phyloP scores from a whole-genome alignment of 768 basidiomycete genomes.

The Boletus pseudopeckii region DNA sequence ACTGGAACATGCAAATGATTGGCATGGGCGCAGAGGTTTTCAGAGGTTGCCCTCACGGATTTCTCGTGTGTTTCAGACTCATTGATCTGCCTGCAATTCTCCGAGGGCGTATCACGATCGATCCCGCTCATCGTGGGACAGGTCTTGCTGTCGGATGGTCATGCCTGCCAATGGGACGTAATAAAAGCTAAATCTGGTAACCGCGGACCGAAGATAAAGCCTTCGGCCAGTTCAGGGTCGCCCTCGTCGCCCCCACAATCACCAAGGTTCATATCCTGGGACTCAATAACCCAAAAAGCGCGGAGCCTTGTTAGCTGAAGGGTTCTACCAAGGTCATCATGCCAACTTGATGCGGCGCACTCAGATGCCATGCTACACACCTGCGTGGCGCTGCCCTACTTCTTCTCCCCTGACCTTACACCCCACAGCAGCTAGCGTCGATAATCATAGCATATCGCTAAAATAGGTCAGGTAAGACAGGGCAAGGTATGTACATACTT shows the following conservation, averaged over 20 bases:
- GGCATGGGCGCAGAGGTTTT: neutral
- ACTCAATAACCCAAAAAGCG: too few relatives aligned
- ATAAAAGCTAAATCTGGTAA: neutral
- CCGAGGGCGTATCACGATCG: neutral
- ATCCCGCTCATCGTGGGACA: neutral
- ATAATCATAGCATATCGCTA: too few relatives aligned
- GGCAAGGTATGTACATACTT: too few relatives aligned
- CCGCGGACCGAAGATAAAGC: neutral
- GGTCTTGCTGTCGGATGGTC: neutral
- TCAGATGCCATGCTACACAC: too few relatives aligned
- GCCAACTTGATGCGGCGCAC: too few relatives aligned
- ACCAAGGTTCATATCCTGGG: too few relatives aligned
- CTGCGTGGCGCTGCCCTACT: too few relatives aligned
- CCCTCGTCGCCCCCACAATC: neutral
- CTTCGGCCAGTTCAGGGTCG: neutral
- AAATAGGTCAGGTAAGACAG: too few relatives aligned
- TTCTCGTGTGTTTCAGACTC: neutral
- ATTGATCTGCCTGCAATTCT: neutral
- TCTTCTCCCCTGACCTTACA: too few relatives aligned
- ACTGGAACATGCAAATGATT: neutral
- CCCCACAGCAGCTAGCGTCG: too few relatives aligned
- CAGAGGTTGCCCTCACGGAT: neutral
- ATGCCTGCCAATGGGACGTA: neutral
- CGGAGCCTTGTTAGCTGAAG: neutral
- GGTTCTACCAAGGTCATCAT: neutral